These are phyloP conservation scores for Phytophthora aleatoria DNA, from an alignment of 352 stramenopile species.

Conservation along the genomic window DNA sequence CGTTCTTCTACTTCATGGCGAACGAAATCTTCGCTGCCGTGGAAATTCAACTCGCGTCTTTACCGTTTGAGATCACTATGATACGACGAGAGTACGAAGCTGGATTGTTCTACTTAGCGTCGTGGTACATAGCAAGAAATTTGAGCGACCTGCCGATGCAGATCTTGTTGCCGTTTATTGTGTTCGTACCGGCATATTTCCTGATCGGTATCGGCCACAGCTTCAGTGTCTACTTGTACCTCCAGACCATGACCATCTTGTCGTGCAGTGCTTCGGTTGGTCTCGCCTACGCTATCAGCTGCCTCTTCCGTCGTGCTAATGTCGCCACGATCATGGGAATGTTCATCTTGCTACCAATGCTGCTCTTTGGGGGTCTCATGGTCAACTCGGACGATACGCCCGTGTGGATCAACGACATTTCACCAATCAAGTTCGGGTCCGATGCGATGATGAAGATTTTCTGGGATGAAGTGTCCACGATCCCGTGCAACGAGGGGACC, in stretches of 20 bases:
- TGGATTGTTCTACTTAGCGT: constrained; percentile 39
- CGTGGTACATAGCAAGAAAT: constrained; percentile 58
- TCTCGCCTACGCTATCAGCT: constrained; percentile 45
- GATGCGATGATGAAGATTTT: constrained; percentile 51
- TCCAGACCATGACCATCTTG: constrained; percentile 46
- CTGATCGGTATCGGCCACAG: constrained; percentile 46
- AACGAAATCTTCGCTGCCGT: constrained; percentile 42
- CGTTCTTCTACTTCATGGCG: constrained; percentile 49
- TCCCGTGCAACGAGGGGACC: constrained; percentile 36
- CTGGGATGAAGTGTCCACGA: constrained; percentile 41
- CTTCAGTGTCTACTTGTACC: constrained; percentile 36
- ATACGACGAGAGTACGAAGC: constrained; percentile 45
- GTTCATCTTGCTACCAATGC: constrained; percentile 49
- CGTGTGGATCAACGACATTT: constrained; percentile 60
- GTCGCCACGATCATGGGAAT: constrained; percentile 48
- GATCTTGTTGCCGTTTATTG: constrained; percentile 44
- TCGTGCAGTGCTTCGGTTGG: constrained; percentile 18
- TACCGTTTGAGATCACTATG: constrained; percentile 38
- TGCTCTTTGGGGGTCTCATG: constrained; percentile 57
- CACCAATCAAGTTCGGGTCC: constrained; percentile 59
- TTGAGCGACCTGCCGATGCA: constrained; percentile 55
- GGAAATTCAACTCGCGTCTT: constrained; percentile 27
- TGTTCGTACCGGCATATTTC: constrained; percentile 49
- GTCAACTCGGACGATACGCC: constrained; percentile 44
- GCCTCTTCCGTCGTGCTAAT: constrained; percentile 33